Percentiles rank a stretch among this genome's conserved stretches.
Evolutionary conservation across 2,329 filamentous ascomycete genomes (phyloP).

Genomic region (Ascochyta clinopodiicola): DNA sequence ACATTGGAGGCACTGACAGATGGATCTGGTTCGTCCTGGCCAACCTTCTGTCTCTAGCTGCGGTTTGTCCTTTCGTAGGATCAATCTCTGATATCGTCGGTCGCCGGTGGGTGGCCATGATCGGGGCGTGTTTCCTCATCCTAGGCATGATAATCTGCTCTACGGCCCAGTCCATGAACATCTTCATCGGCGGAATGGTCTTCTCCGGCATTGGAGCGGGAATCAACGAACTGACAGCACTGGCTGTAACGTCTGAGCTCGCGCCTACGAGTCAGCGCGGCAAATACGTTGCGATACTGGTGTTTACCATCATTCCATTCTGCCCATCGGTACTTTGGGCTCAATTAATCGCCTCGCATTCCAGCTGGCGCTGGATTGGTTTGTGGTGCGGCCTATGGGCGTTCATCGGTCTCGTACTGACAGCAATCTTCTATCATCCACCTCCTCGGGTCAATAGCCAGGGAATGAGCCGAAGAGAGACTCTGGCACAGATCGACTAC

Average conservation of each 20-base stretch:
- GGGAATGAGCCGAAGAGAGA: slow-evolving; percentile 34
- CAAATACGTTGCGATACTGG: slow-evolving; percentile 65
- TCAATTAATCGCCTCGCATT: slow-evolving; percentile 60
- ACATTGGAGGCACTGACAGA: slow-evolving; percentile 65
- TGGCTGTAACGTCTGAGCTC: slow-evolving; percentile 71
- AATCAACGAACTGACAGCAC: slow-evolving; percentile 70
- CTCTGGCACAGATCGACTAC: slow-evolving; percentile 36
- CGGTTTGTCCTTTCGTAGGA: slow-evolving; percentile 69
- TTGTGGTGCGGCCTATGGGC: slow-evolving; percentile 60
- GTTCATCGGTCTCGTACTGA: slow-evolving; percentile 58
- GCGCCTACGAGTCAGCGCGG: slow-evolving; percentile 70
- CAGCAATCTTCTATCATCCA: slow-evolving; percentile 54
- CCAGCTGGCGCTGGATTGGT: slow-evolving; percentile 62
- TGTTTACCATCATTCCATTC: slow-evolving; percentile 68
- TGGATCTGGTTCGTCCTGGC: slow-evolving; percentile 63
- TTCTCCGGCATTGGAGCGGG: slow-evolving; percentile 70
- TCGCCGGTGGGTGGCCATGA: too few species aligned
- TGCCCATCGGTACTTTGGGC: slow-evolving; percentile 67
- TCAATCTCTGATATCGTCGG: slow-evolving; percentile 37
- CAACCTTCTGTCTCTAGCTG: slow-evolving; percentile 62
- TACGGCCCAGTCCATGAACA: slow-evolving; percentile 36
- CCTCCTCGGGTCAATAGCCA: slow-evolving; percentile 48
- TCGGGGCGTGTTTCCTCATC: slow-evolving; percentile 42
- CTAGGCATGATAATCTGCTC: slow-evolving; percentile 41
- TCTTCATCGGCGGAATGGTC: slow-evolving; percentile 43